A percentile compares a stretch with the other conserved stretches of the same genome.
Conservation (phyloP, 305 asterid genomes). For the Solanum hybrid region DNA sequence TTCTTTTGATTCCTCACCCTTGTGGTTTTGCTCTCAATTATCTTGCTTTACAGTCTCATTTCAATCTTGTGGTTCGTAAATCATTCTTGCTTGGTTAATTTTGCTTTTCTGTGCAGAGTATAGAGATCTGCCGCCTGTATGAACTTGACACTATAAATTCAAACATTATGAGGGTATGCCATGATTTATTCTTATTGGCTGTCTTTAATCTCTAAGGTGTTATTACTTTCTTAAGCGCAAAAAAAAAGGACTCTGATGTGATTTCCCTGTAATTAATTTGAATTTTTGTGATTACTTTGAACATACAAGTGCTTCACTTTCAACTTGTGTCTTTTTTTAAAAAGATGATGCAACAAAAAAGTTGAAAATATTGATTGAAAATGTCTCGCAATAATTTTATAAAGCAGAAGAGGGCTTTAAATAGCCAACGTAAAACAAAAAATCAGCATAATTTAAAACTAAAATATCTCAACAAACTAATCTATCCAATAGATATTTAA, state of each 20-base stretch:
- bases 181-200: slow-evolving; percentile 3
- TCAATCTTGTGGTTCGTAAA: neutral
- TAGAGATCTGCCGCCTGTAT: slow-evolving; percentile 90
- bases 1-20: neutral
- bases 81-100: neutral
- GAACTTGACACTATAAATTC: slow-evolving; percentile 59
- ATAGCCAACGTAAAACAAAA: neutral
- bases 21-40: neutral
- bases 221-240: neutral
- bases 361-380: neutral
- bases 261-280: neutral
- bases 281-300: neutral
- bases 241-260: neutral
- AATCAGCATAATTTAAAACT: neutral
- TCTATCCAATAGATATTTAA: neutral
- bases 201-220: neutral
- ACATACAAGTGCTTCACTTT: slow-evolving; percentile 4
- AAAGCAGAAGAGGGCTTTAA: neutral
- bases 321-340: neutral
- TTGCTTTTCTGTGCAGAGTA: slow-evolving; percentile 45
- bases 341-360: neutral
- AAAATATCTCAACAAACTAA: neutral
- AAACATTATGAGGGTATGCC: slow-evolving; percentile 77
- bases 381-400: neutral
- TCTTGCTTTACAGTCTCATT: neutral